Evolutionary conservation across 495 filamentous ascomycete species (phyloP).

Genomic region (Penicillium cosmopolitanum): DNA sequence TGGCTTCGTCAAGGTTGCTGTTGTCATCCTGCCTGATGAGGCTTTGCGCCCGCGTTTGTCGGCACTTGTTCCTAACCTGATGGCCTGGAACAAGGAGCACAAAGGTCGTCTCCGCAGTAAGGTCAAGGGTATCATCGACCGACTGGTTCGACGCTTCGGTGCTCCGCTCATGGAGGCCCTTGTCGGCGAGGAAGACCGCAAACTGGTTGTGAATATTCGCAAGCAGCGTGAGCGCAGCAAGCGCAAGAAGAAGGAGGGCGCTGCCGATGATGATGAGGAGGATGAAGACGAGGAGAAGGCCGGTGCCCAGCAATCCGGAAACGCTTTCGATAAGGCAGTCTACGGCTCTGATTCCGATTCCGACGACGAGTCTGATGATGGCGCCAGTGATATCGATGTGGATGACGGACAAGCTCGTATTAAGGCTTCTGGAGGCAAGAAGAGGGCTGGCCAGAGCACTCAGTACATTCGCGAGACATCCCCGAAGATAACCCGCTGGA

Average conservation of each 20-base stretch:
- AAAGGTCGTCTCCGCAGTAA: constrained; percentile 94
- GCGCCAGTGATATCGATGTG: constrained; percentile 60
- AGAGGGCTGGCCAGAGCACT: constrained; percentile 54
- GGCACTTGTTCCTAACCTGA: constrained; percentile 80
- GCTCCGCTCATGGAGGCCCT: constrained; percentile 73
- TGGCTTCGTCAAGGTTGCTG: constrained; percentile 94
- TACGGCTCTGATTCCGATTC: constrained; percentile 84
- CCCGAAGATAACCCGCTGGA: constrained; percentile 88
- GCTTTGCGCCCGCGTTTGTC: constrained; percentile 73
- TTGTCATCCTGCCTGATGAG: constrained; percentile 78
- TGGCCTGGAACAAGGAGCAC: constrained; percentile 97
- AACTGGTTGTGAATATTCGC: constrained; percentile 88
- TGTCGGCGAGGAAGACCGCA: constrained; percentile 78
- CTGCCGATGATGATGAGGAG: constrained; percentile 51
- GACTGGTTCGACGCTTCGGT: constrained; percentile 89
- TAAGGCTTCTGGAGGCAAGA: constrained; percentile 39
- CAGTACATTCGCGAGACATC: constrained; percentile 88
- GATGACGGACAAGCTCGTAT: constrained; percentile 45
- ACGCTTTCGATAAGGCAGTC: constrained; percentile 92
- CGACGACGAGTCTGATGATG: constrained; percentile 63
- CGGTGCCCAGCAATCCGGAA: constrained; percentile 62
- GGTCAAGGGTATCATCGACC: constrained; percentile 95
- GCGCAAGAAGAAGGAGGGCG: constrained; percentile 75
- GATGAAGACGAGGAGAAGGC: constrained; percentile 40
- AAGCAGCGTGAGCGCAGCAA: constrained; percentile 89